A percentile compares a stretch with the other conserved stretches of the same genome.
These are phyloP conservation scores for Linaria vulgaris DNA, from an alignment of 257 asterid species.

Conservation along the genomic window DNA sequence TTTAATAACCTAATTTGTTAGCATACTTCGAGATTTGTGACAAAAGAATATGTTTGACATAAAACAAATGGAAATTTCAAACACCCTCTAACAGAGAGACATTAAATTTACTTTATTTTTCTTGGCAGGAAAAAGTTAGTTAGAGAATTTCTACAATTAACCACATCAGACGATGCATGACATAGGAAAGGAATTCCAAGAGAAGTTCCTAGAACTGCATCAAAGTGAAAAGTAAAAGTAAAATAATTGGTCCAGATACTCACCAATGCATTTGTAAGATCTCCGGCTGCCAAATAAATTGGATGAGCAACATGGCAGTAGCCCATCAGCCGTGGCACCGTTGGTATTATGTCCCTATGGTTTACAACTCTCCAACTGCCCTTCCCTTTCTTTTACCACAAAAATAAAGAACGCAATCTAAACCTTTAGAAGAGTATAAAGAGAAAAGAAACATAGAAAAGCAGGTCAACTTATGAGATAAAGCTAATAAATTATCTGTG, in stretches of 20 bases:
- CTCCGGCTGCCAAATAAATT: constrained; percentile 71
- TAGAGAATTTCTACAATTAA: not conserved
- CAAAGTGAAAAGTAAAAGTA: not conserved
- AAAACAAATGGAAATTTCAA: too few relatives aligned
- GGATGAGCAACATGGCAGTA: constrained; percentile 99
- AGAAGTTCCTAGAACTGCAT: not conserved
- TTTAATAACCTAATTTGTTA: too few relatives aligned
- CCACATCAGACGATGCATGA: not conserved
- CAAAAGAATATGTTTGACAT: too few relatives aligned
- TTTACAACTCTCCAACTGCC: constrained; percentile 97
- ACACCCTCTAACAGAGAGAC: too few relatives aligned
- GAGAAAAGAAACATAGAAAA: too few relatives aligned
- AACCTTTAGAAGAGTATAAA: constrained; percentile 7
- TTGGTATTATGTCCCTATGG: constrained; percentile 95
- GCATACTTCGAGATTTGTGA: too few relatives aligned
- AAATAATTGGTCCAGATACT: constrained; percentile 21
- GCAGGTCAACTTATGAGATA: too few relatives aligned
- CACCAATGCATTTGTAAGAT: constrained; percentile 47
- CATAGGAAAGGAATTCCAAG: not conserved
- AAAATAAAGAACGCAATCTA: constrained; percentile 3
- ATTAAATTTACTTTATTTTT: not conserved
- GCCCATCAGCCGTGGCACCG: constrained; percentile 98
- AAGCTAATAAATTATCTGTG: too few relatives aligned
- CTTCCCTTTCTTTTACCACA: constrained; percentile 63
- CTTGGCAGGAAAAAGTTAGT: not conserved